A percentile compares a stretch with the other conserved stretches of the same genome.
Evolutionary conservation across 2,329 filamentous ascomycete genomes (phyloP).

Genomic region (Ilyonectria mors-panacis): DNA sequence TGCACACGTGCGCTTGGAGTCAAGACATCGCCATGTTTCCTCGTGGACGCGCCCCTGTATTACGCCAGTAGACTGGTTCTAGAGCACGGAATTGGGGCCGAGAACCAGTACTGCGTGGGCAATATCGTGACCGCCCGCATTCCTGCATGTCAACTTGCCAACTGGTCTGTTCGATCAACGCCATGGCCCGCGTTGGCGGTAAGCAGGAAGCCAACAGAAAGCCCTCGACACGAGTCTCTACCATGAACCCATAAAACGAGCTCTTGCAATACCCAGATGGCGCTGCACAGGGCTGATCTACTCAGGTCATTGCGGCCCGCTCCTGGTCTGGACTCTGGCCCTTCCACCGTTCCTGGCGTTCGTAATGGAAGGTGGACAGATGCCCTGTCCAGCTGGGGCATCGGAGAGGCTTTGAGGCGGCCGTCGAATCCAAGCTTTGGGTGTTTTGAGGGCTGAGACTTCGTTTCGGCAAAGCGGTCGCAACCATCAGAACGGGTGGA

Average conservation of each 20-base stretch:
- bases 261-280: conserved; percentile 13
- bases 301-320: conserved; percentile 19
- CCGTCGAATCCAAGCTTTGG: neutral
- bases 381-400: conserved; percentile 14
- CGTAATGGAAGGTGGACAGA: conserved; percentile 9
- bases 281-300: conserved; percentile 6
- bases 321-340: conserved; percentile 30
- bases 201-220: conserved; percentile 14
- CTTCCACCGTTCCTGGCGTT: conserved; percentile 30
- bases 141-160: conserved; percentile 12
- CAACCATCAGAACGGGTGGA: neutral
- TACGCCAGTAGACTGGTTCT: conserved; percentile 16
- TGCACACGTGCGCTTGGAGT: conserved; percentile 16
- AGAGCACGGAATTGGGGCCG: conserved; percentile 14
- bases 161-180: conserved; percentile 10
- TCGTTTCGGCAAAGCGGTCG: neutral
- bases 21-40: conserved; percentile 20
- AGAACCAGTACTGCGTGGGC: conserved; percentile 14
- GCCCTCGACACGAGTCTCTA: conserved; percentile 9
- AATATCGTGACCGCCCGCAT: conserved; percentile 15
- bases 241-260: neutral
- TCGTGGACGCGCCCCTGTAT: conserved; percentile 4
- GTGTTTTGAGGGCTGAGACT: neutral
- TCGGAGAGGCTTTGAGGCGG: neutral
- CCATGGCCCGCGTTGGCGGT: conserved; percentile 16